Evolutionary conservation across 495 filamentous ascomycete genomes (phyloP), one percentile per base, ranked within the genome.

Genomic region (Aspergillus baeticus): DNA sequence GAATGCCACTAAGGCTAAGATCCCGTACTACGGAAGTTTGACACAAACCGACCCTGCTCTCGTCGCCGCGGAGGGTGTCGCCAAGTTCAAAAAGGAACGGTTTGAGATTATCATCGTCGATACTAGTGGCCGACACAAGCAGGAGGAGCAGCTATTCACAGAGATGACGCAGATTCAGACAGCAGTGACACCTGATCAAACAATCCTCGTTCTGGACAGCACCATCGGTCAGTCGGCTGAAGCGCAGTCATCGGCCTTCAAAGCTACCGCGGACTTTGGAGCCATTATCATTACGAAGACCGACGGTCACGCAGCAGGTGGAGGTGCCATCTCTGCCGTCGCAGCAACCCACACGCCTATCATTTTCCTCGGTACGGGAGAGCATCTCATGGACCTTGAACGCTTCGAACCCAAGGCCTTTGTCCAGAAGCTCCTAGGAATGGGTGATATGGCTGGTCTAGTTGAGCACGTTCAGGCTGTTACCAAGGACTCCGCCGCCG

Each of bases 71-170:
- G 94, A 98, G 63, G 94, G 94, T 68, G 95, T 99, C 11, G 92
- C 96, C 31, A 95, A 96, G 72, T 99, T 99, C 80, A 97, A 96
- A 79, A 97, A 96, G 76, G 95, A 99, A 80, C 80, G 86, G 4
- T 99, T 98, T 68, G 94, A 99, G 73, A 86, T 99, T 49, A 99
- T 99, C 60, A 96, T 99, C 58, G 94, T 99, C 15, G 94, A 99
- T 77, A 99, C 94, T 2, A 91, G 86, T 54, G 94, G 94, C 61
- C 81, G 94, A 56, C 94, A 99, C 76, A 82, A 89, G 65, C 94
- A 99, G 63, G 95, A 98, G 72, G 85, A 90, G 60, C 92, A 94
- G 18, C 78, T 99, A 10, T 99, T 99, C 70, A 89, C 90, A 35
- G 94, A 99, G 69, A 99, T 99, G 94, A 86, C 90, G 56, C 91